Base-by-base conservation (phyloP, 169 alveolate species). In the Cytauxzoon felis region DNA sequence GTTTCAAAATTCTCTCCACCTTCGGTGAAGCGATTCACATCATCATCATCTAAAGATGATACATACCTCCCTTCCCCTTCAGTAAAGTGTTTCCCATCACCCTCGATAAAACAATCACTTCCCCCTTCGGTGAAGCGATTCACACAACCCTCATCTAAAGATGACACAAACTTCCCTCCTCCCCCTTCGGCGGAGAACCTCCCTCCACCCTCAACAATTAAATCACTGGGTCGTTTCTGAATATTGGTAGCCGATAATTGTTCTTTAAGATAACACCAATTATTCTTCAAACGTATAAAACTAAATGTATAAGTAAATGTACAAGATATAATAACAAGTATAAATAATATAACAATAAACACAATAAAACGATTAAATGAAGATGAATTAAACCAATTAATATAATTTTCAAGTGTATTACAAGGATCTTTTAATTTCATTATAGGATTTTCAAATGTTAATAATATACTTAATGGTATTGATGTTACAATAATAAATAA, bases 401-500 rank as follows among this genome's bases (percentile, higher is more conserved):
- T 36, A 26, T 52, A 73, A 29, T 23, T 51, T 8, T 42, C 64
- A 24, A 42, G 13, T 21, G 13, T 13, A 3, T 75, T 75, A 24
- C 36, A 52, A 11, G 5, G n/a, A 21, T 7, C 62, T 4, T 16
- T 18, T 3, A 41, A 32, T 53, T 51, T 73, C 48, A 64, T 42
- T 29, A 76, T n/a, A 8, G 81, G 65, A 34, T 66, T 64, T 11
- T 64, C 81, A 30, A 45, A 76, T 19, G 81, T 45, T 43, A 76
- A 23, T 49, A 76, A 66, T 13, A 76, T 19, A 6, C 52, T 59
- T 19, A 76, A 58, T 13, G 86, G 86, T 5, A 76, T 19, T 36
- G 81, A 29, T 18, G 63, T 61, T 11, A 64, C 41, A 19, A 67
- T 18, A 19, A 56, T 21, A 51, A 73, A 48, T 4, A 73, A 21